Conservation (phyloP, 768 basidiomycete genomes). For the Brasilioporus rufonigricans region DNA sequence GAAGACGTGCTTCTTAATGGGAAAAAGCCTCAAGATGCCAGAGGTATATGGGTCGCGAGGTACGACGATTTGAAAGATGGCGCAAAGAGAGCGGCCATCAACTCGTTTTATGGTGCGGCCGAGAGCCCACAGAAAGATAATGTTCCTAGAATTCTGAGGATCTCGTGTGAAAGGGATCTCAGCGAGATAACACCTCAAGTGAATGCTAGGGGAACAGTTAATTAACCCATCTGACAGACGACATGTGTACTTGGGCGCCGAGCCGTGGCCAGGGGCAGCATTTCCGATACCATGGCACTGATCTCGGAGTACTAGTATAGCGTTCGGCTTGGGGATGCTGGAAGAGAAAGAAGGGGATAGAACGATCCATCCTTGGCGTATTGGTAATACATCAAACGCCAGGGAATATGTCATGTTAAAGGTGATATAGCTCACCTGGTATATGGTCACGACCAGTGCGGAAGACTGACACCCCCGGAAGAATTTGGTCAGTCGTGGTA, state of each 20-base stretch:
- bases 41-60: slow-evolving; percentile 33
- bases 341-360: slow-evolving; percentile 35
- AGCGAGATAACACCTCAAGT: slow-evolving; percentile 32
- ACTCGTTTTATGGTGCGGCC: slow-evolving; percentile 11
- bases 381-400: slow-evolving; percentile 37
- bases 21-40: no score
- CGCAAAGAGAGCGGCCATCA: slow-evolving; percentile 18
- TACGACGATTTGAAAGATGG: slow-evolving; percentile 11
- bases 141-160: no score
- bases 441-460: background rate
- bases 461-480: slow-evolving; percentile 32
- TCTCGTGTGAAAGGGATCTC: no score
- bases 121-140: no score
- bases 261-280: no score
- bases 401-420: slow-evolving; percentile 30
- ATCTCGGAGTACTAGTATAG: no score
- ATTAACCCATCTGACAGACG: slow-evolving; percentile 41
- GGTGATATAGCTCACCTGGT: slow-evolving; percentile 27
- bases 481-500: slow-evolving; percentile 21
- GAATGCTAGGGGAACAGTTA: slow-evolving; percentile 39
- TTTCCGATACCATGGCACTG: no score
- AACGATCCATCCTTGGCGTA: slow-evolving; percentile 43
- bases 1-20: slow-evolving; percentile 28
- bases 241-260: slow-evolving; percentile 16
- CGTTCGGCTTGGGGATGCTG: no score